Evolutionary conservation across 345 rosid species (phyloP).

Genomic region (Lepidium africanum): DNA sequence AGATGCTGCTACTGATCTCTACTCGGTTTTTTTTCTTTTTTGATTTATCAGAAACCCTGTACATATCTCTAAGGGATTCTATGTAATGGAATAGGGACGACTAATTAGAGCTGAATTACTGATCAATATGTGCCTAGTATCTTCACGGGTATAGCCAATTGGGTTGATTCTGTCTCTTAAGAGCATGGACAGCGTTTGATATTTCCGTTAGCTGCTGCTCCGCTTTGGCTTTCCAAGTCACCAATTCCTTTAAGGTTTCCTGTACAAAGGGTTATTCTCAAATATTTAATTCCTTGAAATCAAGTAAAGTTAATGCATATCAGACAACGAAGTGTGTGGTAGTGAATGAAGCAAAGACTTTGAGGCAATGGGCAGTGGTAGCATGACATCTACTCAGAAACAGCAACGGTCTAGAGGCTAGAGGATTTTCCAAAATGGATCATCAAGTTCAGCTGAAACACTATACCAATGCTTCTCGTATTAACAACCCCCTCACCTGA

Average conservation of each 20-base stretch:
- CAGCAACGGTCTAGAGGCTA: not conserved
- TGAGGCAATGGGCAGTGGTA: not conserved
- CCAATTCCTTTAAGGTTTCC: slow-evolving; percentile 67
- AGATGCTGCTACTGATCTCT: slow-evolving; percentile 10
- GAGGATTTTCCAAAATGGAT: not conserved
- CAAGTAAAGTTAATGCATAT: not conserved
- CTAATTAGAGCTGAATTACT: not conserved
- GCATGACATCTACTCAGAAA: not conserved
- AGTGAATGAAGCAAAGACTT: not conserved
- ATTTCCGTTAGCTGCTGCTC: slow-evolving; percentile 71
- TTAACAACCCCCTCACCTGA: slow-evolving; percentile 43
- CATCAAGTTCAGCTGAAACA: not conserved
- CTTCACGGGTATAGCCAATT: slow-evolving; percentile 7
- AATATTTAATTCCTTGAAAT: not conserved
- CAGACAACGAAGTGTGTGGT: not conserved
- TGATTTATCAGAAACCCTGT: slow-evolving; percentile 21
- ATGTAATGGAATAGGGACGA: slow-evolving; percentile 7
- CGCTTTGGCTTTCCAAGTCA: slow-evolving; percentile 69
- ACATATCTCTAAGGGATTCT: slow-evolving; percentile 28
- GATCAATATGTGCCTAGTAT: slow-evolving; percentile 11
- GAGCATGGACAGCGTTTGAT: slow-evolving; percentile 38
- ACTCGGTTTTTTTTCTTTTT: not conserved
- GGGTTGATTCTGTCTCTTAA: slow-evolving; percentile 43
- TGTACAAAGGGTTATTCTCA: slow-evolving; percentile 8
- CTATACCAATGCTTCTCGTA: not conserved